Conservation (phyloP, 768 basidiomycete species). For the Russula emetica region DNA sequence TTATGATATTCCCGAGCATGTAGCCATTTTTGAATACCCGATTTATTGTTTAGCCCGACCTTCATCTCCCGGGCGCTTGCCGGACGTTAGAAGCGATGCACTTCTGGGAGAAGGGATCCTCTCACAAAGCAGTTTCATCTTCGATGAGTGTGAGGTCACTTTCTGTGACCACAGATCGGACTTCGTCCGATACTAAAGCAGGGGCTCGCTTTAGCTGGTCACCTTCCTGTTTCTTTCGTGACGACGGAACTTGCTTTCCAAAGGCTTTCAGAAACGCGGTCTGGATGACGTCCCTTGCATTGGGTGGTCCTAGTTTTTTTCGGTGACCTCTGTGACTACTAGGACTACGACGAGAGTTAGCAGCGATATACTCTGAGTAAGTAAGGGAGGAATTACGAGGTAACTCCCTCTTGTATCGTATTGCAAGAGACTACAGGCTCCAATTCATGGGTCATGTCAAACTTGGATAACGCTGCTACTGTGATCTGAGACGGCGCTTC, state of each 20-base stretch:
- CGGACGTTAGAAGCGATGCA: background rate
- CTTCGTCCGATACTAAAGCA: background rate
- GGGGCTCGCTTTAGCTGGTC: background rate
- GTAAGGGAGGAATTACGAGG: no score
- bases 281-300: no score
- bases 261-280: background rate
- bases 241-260: background rate
- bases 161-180: background rate
- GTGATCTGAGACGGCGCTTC: background rate
- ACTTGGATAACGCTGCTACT: background rate
- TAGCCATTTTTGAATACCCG: background rate
- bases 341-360: no score
- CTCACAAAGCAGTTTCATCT: background rate
- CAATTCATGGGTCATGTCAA: no score
- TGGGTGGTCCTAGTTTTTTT: no score
- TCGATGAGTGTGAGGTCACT: background rate
- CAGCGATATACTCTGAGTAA: no score
- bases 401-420: no score
- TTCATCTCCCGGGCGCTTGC: background rate
- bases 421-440: background rate
- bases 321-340: no score
- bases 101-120: background rate
- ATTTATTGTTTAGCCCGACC: background rate
- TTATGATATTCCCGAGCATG: slow-evolving; percentile 6
- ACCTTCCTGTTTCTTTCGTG: slow-evolving; percentile 1